These are phyloP conservation scores for Pyrenula aspistea DNA, from an alignment of 495 filamentous ascomycete species.

Conservation along the genomic window DNA sequence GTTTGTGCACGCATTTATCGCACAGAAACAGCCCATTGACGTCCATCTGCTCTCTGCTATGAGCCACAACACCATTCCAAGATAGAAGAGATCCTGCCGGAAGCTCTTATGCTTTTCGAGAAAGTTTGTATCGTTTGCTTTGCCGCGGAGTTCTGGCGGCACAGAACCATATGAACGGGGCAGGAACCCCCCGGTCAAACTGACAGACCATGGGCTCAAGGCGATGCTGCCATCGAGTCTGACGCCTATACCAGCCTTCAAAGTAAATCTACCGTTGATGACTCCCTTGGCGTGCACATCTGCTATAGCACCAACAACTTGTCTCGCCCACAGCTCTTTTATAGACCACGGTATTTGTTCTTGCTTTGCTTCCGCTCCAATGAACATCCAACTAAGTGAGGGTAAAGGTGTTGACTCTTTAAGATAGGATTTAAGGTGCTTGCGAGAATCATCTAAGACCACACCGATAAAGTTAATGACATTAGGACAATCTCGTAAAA, in stretches of 20 bases:
- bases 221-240: conserved; percentile 4
- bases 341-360: neutral
- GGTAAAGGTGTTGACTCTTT: neutral
- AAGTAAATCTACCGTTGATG: neutral
- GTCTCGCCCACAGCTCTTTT: neutral
- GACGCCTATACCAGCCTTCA: conserved; percentile 1
- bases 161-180: conserved; percentile 4
- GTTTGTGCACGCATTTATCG: conserved; percentile 4
- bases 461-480: neutral
- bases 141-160: conserved; percentile 3
- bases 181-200: no score
- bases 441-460: neutral
- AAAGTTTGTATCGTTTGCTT: neutral
- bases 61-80: conserved; percentile 6
- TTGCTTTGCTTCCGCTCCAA: neutral
- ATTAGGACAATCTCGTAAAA: neutral
- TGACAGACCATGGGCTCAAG: neutral
- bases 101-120: neutral
- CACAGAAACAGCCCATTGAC: conserved; percentile 3
- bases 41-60: conserved; percentile 2
- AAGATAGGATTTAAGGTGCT: neutral
- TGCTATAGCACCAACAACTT: neutral
- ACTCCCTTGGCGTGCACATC: conserved; percentile 1
- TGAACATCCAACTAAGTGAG: neutral
- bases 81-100: conserved; percentile 5